Evolutionary conservation across 177 flowering plant species (phyloP), one percentile per base, ranked within the genome.

Genomic region (Vitis hybrid): DNA sequence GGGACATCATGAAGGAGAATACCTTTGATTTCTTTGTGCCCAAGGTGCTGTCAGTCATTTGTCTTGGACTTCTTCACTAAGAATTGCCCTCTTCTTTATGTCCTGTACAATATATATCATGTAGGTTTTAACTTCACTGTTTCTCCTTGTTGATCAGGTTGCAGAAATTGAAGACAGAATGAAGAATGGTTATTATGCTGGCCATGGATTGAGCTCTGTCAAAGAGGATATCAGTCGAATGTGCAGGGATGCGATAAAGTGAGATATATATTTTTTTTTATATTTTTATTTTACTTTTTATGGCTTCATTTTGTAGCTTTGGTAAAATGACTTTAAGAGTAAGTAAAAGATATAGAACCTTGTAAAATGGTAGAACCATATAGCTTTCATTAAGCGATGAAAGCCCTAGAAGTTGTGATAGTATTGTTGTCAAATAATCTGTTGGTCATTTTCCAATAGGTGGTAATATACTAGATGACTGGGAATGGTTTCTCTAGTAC

Each of bases 221-320:
- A 93, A 87, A 76, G 97, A 91, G 58, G 98, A 96, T 75, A 87
- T 96, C 69, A 83, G 88, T 70, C 85, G 92, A 73, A 91, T 96
- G 92, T 93, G 97, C 81, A 81, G 90, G 74, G 98, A 89, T 79
- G 99, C 97, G 39, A 80, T 89, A 68, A 93, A 91, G 99, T 93
- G 81, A 79, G 87, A 50, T 55, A 39, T 66, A 32, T 26, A 13
- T 57, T 59, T 18, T 0, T 60, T 75, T 45, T n/a, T 32, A 17
- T 15, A 23, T 26, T 62, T 54, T 62, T 51, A 6, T 51, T 51
- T 12, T 17, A 50, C 9, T 56, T 14, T 69, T 26, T 8, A 12
- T 57, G 7, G 60, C 21, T 49, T 18, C 11, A 2, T 15, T 65
- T 21, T 6, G 50, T 39, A 26, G 11, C 10, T 48, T 51, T 72